Evolutionary conservation across 805 yeast species (phyloP), one percentile per base, ranked within the genome.

Genomic region (Candida montana): DNA sequence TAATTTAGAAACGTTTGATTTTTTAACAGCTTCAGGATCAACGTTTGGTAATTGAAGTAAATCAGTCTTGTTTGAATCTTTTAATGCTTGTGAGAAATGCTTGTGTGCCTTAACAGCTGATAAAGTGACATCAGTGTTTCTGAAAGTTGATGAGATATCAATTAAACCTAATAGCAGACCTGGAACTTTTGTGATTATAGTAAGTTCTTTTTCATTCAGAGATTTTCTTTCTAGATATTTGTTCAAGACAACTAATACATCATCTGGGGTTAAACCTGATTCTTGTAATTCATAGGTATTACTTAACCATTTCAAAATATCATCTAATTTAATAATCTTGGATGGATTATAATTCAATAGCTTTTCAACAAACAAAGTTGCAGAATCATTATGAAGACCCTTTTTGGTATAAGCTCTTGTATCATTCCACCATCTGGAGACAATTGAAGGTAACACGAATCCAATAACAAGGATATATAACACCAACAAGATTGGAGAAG

Each of bases 381-480:
- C 96, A n/a, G 98, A 84, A 21, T 77, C 75, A 37, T 83, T 80
- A 50, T 85, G 86, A 45, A 93, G 69, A 4, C 96, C 96, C 51
- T 77, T 79, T 52, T 81, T 85, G 21, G 96, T 93, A 56, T 78
- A 79, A 3, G 83, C 68, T 58, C 83, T 84, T 39, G 88, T 87
- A 41, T 77, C 79, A 35, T 70, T 69, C 99, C 99, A 93, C 96
- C 97, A 91, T 23, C 70, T 68, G 31, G 88, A 84, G 24, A 95
- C 98, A 35, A 84, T 62, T 40, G 69, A 68, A 3, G 99, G 99
- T 42, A 93, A 72, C 5, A 86, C 68, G 4, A 83, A 69, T 17
- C 95, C 96, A 52, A 93, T 79, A 33, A 87, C 61, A 7, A 75
- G 49, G 38, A 88, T 77, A 61, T 93, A 93, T 5, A 72, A 50